Conservation (phyloP, 2,329 filamentous ascomycete genomes). For the Phoma sp. region DNA sequence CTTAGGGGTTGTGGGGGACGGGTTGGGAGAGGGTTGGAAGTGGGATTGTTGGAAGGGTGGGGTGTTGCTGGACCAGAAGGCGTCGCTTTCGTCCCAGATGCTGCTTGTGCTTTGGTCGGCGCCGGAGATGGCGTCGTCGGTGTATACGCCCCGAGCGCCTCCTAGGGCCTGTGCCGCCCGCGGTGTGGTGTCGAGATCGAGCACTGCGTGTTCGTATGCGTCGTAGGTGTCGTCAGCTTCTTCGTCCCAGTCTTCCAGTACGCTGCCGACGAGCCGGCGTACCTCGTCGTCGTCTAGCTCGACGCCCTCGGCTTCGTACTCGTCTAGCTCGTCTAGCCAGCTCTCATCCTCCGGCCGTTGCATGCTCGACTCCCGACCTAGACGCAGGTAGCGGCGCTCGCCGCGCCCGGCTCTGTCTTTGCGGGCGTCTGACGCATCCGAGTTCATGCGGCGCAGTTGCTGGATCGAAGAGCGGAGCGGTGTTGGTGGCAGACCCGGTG, state of each 20-base stretch:
- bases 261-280: conserved; percentile 25
- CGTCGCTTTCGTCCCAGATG: conserved; percentile 16
- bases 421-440: conserved; percentile 38
- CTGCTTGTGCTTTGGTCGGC: neutral
- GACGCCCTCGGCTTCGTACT: conserved; percentile 18
- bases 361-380: conserved; percentile 48
- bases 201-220: conserved; percentile 1
- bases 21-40: neutral
- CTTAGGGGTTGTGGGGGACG: neutral
- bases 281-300: conserved; percentile 31
- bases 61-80: conserved; percentile 9
- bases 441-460: conserved; percentile 53
- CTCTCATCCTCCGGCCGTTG: conserved; percentile 37
- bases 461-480: conserved; percentile 49
- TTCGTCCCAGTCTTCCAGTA: conserved; percentile 28
- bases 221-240: conserved; percentile 24
- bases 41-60: neutral
- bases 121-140: neutral
- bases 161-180: conserved; percentile 1
- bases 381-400: conserved; percentile 48
- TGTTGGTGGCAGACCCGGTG: conserved; percentile 31
- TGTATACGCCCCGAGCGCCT: neutral
- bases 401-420: conserved; percentile 31
- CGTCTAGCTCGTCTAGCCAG: conserved; percentile 35
- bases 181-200: conserved; percentile 9